A percentile compares a stretch with the other conserved stretches of the same genome.
phyloP scores from a whole-genome alignment of 2,329 filamentous ascomycete species.

The Gnomoniopsis smithogilvyi region DNA sequence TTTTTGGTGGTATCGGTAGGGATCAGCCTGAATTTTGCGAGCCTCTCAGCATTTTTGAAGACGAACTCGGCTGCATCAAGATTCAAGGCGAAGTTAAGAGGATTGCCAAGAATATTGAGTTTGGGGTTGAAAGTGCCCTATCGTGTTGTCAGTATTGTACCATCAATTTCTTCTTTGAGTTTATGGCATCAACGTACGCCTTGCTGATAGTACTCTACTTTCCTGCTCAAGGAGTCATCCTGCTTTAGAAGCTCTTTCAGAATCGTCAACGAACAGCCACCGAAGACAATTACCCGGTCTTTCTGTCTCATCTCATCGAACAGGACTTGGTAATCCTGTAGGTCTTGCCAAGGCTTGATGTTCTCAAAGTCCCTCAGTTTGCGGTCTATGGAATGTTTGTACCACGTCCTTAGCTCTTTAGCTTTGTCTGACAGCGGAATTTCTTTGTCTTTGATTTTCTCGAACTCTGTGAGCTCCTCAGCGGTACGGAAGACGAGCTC shows the following conservation, averaged over 20 bases:
- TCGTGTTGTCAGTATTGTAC: background rate
- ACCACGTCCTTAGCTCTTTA: constrained; percentile 8
- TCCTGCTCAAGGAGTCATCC: constrained; percentile 5
- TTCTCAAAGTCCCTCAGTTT: constrained; percentile 10
- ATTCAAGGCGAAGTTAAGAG: constrained; percentile 17
- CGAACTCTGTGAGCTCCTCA: constrained; percentile 9
- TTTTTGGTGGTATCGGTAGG: constrained; percentile 18
- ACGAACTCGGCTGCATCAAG: constrained; percentile 14
- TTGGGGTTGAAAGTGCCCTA: constrained; percentile 15
- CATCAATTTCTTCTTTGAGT: background rate
- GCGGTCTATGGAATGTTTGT: constrained; percentile 6
- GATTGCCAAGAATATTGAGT: constrained; percentile 18
- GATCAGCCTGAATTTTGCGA: constrained; percentile 11
- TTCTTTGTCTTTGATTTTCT: background rate
- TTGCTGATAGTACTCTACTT: constrained; percentile 13
- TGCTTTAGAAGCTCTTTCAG: constrained; percentile 10
- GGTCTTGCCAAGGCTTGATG: background rate
- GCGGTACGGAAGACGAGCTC: constrained; percentile 14
- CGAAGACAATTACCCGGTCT: constrained; percentile 13
- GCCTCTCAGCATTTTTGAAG: background rate
- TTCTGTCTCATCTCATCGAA: constrained; percentile 9
- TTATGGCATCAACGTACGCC: background rate
- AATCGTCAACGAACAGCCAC: constrained; percentile 15
- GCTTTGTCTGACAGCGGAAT: background rate
- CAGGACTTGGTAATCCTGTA: constrained; percentile 2